Evolutionary conservation across 805 yeast genomes (phyloP).

Genomic region (Wickerhamiella bombiphila): DNA sequence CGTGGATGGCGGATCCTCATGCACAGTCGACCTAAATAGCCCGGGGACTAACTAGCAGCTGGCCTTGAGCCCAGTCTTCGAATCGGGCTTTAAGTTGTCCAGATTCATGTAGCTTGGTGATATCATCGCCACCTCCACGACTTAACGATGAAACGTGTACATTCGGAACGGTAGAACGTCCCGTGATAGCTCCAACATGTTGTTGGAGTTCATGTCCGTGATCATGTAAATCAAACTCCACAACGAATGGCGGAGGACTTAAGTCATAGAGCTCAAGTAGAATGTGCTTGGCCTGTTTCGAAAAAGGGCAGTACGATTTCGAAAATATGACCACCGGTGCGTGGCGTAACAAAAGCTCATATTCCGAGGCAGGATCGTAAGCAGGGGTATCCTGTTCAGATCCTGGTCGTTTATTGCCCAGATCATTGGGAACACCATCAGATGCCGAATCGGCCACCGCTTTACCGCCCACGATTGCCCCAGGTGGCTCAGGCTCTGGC

Average conservation of each 20-base stretch:
- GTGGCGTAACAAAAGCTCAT: conserved; percentile 3
- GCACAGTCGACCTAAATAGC: too few relatives aligned
- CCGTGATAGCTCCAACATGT: conserved; percentile 52
- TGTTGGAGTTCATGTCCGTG: conserved; percentile 65
- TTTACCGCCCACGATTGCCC: not conserved
- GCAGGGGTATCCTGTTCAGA: not conserved
- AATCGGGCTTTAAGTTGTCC: conserved; percentile 40
- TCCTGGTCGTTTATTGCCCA: not conserved
- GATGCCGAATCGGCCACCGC: too few relatives aligned
- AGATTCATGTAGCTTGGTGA: conserved; percentile 42
- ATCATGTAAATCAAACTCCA: conserved; percentile 70
- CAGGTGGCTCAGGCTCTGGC: not conserved
- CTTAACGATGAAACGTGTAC: conserved; percentile 58
- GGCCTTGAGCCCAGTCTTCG: conserved; percentile 36
- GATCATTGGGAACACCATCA: too few relatives aligned
- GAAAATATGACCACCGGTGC: conserved; percentile 33
- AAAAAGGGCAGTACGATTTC: conserved; percentile 55
- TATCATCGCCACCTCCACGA: conserved; percentile 83
- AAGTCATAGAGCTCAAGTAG: conserved; percentile 50
- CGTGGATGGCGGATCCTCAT: too few relatives aligned
- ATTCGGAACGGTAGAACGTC: conserved; percentile 84
- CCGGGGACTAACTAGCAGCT: conserved; percentile 4
- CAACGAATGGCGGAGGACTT: conserved; percentile 54
- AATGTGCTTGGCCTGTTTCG: conserved; percentile 53
- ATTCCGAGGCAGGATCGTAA: conserved; percentile 9